Conservation (phyloP, 495 filamentous ascomycete species). For the Elaphomyces granulatus region DNA sequence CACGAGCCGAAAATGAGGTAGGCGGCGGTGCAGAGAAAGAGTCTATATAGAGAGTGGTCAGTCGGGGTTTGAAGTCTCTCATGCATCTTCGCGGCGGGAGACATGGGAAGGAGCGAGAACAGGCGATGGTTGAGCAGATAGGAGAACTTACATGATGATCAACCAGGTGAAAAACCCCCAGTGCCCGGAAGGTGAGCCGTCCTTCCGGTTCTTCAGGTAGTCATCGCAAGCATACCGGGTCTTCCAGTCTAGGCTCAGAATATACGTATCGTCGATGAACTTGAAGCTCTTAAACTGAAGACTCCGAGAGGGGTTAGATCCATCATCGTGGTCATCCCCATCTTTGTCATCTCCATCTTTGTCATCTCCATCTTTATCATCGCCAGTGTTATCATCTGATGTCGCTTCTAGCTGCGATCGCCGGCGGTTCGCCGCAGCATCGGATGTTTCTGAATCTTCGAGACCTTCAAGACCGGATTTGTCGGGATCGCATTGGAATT, state of each 20-base stretch:
- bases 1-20: slow-evolving; percentile 98
- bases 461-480: slow-evolving; percentile 57
- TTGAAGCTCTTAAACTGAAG: slow-evolving; percentile 59
- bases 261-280: slow-evolving; percentile 32
- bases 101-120: not conserved
- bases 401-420: slow-evolving; percentile 3
- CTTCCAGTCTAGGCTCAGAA: slow-evolving; percentile 63
- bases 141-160: slow-evolving; percentile 70
- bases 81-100: not conserved
- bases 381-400: slow-evolving; percentile 6
- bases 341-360: slow-evolving; percentile 21
- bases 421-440: slow-evolving; percentile 16
- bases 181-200: slow-evolving; percentile 20
- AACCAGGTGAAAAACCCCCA: slow-evolving; percentile 99
- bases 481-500: slow-evolving; percentile 65
- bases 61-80: not conserved
- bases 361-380: slow-evolving; percentile 19
- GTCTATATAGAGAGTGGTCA: slow-evolving; percentile 26
- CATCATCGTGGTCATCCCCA: slow-evolving; percentile 16
- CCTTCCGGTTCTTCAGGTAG: slow-evolving; percentile 31
- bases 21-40: slow-evolving; percentile 71
- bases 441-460: slow-evolving; percentile 19
- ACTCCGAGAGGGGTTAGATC: slow-evolving; percentile 35
- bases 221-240: slow-evolving; percentile 76
- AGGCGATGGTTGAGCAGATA: not conserved